phyloP scores from a whole-genome alignment of 83 land plant species.

The Thuja plicata region DNA sequence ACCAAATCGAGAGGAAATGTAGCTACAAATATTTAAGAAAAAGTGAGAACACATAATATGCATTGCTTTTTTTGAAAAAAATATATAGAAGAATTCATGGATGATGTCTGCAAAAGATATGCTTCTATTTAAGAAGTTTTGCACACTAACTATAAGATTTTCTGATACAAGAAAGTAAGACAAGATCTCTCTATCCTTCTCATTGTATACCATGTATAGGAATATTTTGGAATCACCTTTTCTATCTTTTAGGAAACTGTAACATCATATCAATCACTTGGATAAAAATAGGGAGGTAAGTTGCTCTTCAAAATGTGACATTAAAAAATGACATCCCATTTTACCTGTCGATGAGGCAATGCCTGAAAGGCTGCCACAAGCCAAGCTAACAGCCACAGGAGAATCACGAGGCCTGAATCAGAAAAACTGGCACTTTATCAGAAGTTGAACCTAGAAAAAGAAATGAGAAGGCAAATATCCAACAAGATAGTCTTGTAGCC shows the following conservation, averaged over 20 bases:
- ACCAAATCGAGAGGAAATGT: slow-evolving; percentile 92
- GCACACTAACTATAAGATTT: neutral
- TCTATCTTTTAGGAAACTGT: neutral
- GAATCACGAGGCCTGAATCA: slow-evolving; percentile 70
- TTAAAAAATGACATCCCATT: neutral
- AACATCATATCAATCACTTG: neutral
- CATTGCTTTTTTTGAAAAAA: neutral
- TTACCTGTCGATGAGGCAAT: slow-evolving; percentile 91
- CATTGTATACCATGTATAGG: neutral
- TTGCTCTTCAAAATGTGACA: neutral
- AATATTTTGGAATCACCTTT: neutral
- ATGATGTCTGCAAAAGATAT: neutral
- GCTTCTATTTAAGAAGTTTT: neutral
- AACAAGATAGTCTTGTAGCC: neutral
- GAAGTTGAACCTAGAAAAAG: neutral
- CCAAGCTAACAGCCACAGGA: slow-evolving; percentile 66
- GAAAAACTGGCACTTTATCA: neutral
- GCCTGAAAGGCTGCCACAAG: slow-evolving; percentile 94
- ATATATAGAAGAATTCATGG: neutral
- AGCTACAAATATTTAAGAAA: slow-evolving; percentile 29
- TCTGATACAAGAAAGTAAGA: neutral
- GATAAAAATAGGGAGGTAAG: neutral
- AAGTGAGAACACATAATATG: neutral
- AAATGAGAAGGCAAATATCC: neutral
- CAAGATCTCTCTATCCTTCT: neutral